Conservation (phyloP, 441 rosid genomes). For the California macrophylla region DNA sequence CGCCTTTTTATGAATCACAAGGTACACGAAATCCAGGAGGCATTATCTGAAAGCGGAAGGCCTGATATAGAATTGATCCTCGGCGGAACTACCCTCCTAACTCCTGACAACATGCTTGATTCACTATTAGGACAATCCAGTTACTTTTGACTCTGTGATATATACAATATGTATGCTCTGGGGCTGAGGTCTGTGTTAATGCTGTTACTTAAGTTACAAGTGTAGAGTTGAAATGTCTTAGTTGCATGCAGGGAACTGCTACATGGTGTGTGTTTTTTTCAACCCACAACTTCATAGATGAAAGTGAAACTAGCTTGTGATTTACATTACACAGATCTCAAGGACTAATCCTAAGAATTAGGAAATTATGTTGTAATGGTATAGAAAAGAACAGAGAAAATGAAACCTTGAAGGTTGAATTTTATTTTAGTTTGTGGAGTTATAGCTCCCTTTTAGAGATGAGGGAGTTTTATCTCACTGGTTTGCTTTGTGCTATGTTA, state of each 20-base stretch:
- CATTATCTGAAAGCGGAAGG: slow-evolving; percentile 67
- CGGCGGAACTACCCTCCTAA: slow-evolving; percentile 83
- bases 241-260: not conserved
- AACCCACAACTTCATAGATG: no score
- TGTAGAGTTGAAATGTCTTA: not conserved
- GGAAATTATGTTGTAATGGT: no score
- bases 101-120: slow-evolving; percentile 78
- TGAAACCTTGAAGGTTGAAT: no score
- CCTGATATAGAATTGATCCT: slow-evolving; percentile 61
- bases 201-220: not conserved
- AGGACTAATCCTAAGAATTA: no score
- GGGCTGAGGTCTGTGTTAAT: not conserved
- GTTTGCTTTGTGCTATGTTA: no score
- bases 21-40: slow-evolving; percentile 77
- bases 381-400: no score
- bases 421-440: no score
- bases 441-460: no score
- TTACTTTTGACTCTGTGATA: slow-evolving; percentile 32
- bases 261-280: not conserved
- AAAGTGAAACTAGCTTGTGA: no score
- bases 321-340: no score
- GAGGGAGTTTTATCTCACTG: no score
- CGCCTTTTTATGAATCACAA: slow-evolving; percentile 17
- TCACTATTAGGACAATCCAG: slow-evolving; percentile 53
- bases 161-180: not conserved